Conservation (phyloP, 306 rosid species). For the Medicago arabica region DNA sequence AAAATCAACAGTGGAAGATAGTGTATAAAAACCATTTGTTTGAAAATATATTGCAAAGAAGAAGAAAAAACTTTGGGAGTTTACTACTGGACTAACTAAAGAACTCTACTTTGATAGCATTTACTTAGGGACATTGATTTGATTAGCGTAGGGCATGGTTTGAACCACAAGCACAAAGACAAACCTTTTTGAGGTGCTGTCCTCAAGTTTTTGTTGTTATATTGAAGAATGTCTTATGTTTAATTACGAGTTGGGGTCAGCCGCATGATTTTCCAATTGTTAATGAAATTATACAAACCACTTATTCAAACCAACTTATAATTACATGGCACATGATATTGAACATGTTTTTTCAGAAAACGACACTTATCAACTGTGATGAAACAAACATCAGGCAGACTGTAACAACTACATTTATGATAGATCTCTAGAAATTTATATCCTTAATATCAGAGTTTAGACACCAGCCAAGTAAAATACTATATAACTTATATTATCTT, state of each 20-base stretch:
- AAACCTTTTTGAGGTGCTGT: neutral
- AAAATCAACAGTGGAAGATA: neutral
- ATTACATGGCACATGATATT: slow-evolving; percentile 11
- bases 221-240: slow-evolving; percentile 23
- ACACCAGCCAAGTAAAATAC: neutral
- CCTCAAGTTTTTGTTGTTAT: slow-evolving; percentile 6
- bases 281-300: neutral
- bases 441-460: neutral
- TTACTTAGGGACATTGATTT: neutral
- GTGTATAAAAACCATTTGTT: neutral
- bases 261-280: neutral
- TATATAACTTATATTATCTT: neutral
- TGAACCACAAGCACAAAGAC: slow-evolving; percentile 21
- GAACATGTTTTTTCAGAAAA: neutral
- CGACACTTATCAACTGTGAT: neutral
- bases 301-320: slow-evolving; percentile 25
- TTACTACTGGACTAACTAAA: neutral
- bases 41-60: no score
- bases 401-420: neutral
- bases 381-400: neutral
- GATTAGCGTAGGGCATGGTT: slow-evolving; percentile 19
- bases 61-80: neutral
- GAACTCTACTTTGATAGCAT: neutral
- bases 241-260: slow-evolving; percentile 11
- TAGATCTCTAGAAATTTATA: neutral